These are phyloP conservation scores for Debaryomycetaceae sp. DNA, from an alignment of 1,139 yeast genomes.

Conservation along the genomic window DNA sequence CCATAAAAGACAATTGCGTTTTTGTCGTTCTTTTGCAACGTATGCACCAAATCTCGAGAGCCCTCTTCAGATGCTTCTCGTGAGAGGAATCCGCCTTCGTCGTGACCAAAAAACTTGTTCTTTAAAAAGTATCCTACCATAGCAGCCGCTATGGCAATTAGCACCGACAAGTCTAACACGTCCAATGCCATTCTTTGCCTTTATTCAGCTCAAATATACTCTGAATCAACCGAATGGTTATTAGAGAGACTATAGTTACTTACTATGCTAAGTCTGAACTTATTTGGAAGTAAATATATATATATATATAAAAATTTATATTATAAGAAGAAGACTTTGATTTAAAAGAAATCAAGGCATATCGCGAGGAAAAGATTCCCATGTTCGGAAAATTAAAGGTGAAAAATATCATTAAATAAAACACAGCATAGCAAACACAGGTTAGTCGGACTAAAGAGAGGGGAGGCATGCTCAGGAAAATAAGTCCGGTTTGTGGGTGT, in stretches of 20 bases:
- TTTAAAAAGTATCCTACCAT: constrained; percentile 65
- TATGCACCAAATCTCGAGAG: constrained; percentile 63
- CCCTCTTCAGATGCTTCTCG: constrained; percentile 34
- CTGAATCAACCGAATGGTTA: too few species aligned
- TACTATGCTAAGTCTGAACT: too few species aligned
- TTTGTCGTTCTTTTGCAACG: constrained; percentile 61
- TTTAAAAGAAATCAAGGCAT: not conserved
- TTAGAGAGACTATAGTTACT: too few species aligned
- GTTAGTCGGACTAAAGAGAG: too few species aligned
- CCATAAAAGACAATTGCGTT: constrained; percentile 84
- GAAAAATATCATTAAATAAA: too few species aligned
- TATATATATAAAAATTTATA: too few species aligned
- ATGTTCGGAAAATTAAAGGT: not conserved
- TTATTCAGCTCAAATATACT: too few species aligned
- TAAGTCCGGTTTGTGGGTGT: too few species aligned
- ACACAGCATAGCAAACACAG: too few species aligned
- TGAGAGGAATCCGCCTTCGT: constrained; percentile 41
- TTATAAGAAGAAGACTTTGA: too few species aligned
- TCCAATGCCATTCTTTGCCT: constrained; percentile 48
- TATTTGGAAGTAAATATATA: too few species aligned
- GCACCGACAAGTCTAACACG: constrained; percentile 66
- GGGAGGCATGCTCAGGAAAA: too few species aligned
- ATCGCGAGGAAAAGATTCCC: constrained; percentile 1
- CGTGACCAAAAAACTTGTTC: constrained; percentile 48
- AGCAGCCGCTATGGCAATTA: constrained; percentile 62